Base-by-base conservation (phyloP, 352 stramenopile species). In the Phytopythium vexans region DNA sequence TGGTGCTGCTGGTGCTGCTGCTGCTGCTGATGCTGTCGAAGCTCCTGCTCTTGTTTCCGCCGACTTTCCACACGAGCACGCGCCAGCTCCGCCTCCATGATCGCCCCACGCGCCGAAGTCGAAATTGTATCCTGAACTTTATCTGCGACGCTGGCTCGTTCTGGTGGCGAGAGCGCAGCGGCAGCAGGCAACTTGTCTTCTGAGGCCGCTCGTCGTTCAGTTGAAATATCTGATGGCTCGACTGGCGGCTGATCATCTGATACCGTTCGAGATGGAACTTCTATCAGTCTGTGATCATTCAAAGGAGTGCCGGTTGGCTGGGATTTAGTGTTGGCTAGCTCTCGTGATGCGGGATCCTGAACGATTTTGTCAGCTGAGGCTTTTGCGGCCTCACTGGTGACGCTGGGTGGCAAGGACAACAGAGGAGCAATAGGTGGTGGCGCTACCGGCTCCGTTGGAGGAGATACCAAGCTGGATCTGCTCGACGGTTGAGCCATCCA, bases 21-120 rank as follows among this genome's bases (percentile, higher is more conserved):
- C 35, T 60, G 59, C 27, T 73, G 62, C 34, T 66, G 70, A 41
- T 82, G 75, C 6, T 69, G 68, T 1, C 64, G 70, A 12, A 58
- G 33, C 49, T 88, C 78, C 6, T 64, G 56, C 35, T 88, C 74
- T 49, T 77, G 69, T 52, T 84, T 87, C 12, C 80, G 68, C 0
- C 82, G 68, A 10, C 50, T 74, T 58, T 89, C 82, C 12, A 92
- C 77, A 6, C 82, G 74, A 27, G 70, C 63, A 52, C 82, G 86
- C 7, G 82, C 79, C 45, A 92, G 70, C 55, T 92, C 77, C 6
- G 82, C 82, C 58, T 92, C 82, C 5, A 68, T 73, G 16, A 82
- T 55, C 3, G 82, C 82, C 8, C 79, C 77, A 52, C 88, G 86
- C 14, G 67, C 65, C 9, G 74, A 84, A 4, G 72, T 58, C 9